A percentile compares a stretch with the other conserved stretches of the same genome.
phyloP scores from a whole-genome alignment of 352 stramenopile species.

The Globisporangium emineosum region DNA sequence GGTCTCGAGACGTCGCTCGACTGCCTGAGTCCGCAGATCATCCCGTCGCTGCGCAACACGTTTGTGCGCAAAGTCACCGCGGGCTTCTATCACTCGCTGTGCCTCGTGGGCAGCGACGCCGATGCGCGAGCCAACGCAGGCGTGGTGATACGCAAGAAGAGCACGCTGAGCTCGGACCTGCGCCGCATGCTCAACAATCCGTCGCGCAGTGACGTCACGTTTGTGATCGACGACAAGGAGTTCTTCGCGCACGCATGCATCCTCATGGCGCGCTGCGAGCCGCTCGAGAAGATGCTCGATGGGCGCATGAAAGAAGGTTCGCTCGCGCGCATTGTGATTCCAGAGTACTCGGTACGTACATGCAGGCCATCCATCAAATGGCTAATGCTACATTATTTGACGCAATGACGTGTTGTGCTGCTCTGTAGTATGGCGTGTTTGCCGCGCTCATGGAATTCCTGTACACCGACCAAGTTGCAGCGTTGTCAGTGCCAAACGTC shows the following conservation, averaged over 20 bases:
- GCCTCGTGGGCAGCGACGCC: constrained; percentile 32
- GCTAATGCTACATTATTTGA: no score
- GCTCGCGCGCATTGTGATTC: constrained; percentile 62
- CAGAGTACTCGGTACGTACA: constrained; percentile 60
- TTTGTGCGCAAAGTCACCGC: constrained; percentile 79
- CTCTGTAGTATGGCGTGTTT: constrained; percentile 69
- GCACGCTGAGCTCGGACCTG: constrained; percentile 71
- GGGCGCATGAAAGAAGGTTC: constrained; percentile 82
- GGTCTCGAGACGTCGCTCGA: constrained; percentile 73
- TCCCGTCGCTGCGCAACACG: constrained; percentile 54
- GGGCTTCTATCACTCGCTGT: constrained; percentile 92
- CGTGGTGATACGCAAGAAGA: constrained; percentile 1
- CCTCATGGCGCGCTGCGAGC: constrained; percentile 86
- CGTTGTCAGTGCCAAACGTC: constrained; percentile 30
- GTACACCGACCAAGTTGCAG: constrained; percentile 81
- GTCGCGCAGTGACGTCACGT: constrained; percentile 75
- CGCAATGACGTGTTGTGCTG: constrained; percentile 7
- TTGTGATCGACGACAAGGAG: constrained; percentile 66
- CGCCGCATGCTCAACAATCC: constrained; percentile 83
- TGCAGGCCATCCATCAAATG: no score
- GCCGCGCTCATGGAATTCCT: constrained; percentile 85
- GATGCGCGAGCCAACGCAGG: constrained; percentile 11
- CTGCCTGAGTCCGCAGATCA: constrained; percentile 70
- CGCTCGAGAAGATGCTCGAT: constrained; percentile 89
- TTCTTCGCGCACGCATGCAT: constrained; percentile 86